Evolutionary conservation across 345 rosid species (phyloP), one percentile per base, ranked within the genome.

Genomic region (Lagerstroemia speciosa): DNA sequence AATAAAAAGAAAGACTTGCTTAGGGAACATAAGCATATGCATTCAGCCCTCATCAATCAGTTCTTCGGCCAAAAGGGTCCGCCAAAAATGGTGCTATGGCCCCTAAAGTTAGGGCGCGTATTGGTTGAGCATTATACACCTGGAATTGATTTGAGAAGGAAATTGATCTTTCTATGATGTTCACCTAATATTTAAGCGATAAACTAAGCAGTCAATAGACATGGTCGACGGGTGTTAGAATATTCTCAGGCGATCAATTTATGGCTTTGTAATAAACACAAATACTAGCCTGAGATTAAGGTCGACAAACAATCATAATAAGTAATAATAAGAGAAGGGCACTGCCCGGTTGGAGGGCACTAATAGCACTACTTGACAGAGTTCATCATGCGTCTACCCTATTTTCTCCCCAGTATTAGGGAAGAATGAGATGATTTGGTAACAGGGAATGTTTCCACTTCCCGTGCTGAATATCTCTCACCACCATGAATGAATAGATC

Each of bases 391-490:
- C 64, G 12, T 3, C 32, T 22, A 8, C 32, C 31, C 50, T 48
- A 37, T 66, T 24, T 14, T 38, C 6, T 33, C 45, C 5, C 17
- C 20, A 40, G 24, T 6, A 14, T 10, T 34, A 37, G 8, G 41
- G 20, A 17, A 48, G 10, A 46, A 52, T 6, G n/a, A 29, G 31
- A 65, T 17, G 75, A 69, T 38, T 66, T 69, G 65, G 69, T 71
- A 57, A 45, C 58, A 46, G 72, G 62, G 41, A 48, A 67, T 68
- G 37, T 64, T 62, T 69, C 22, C 15, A 6, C 36, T 15, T 68
- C 69, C 58, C 52, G 57, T 40, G 38, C 67, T 69, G 31, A 45
- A 27, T 33, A 60, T 60, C n/a, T n/a, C n/a, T n/a, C n/a, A n/a
- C n/a, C n/a, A n/a, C n/a, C n/a, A n/a, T n/a, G n/a, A n/a, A n/a